Conservation (phyloP, 2,329 filamentous ascomycete species). For the Penicillium polonicum region DNA sequence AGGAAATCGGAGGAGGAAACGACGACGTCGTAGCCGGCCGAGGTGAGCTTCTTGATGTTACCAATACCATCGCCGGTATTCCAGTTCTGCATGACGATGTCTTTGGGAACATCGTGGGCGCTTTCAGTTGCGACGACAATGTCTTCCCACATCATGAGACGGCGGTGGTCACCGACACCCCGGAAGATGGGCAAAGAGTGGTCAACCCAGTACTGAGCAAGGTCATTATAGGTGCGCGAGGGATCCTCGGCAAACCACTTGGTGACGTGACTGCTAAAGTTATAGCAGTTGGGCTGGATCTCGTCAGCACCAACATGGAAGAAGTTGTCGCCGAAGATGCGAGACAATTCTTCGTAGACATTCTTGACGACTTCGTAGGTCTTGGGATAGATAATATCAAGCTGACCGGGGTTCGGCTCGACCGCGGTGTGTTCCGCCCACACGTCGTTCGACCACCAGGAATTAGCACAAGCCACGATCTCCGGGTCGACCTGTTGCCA, state of each 20-base stretch:
- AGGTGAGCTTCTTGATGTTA: slow-evolving; percentile 54
- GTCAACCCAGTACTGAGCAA: slow-evolving; percentile 57
- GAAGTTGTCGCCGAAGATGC: slow-evolving; percentile 52
- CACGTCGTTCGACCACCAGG: slow-evolving; percentile 62
- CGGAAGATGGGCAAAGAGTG: slow-evolving; percentile 53
- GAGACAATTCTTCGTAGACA: slow-evolving; percentile 55
- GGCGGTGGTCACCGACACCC: slow-evolving; percentile 44
- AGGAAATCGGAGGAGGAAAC: slow-evolving; percentile 58
- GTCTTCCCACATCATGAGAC: slow-evolving; percentile 60
- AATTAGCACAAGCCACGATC: slow-evolving; percentile 56
- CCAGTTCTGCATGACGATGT: slow-evolving; percentile 57
- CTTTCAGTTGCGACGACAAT: slow-evolving; percentile 47
- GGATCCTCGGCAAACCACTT: slow-evolving; percentile 53
- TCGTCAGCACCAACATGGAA: slow-evolving; percentile 60
- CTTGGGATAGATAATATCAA: slow-evolving; percentile 56
- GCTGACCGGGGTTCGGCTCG: slow-evolving; percentile 57
- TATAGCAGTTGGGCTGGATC: slow-evolving; percentile 57
- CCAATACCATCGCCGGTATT: slow-evolving; percentile 52
- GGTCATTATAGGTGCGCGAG: slow-evolving; percentile 52
- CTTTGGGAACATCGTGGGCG: slow-evolving; percentile 50
- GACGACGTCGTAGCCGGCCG: slow-evolving; percentile 53
- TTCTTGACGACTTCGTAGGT: slow-evolving; percentile 56
- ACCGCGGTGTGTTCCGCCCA: slow-evolving; percentile 57
- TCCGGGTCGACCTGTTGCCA: slow-evolving; percentile 58
- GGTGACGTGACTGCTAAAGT: slow-evolving; percentile 52